Percentiles rank a stretch among this genome's conserved stretches.
phyloP scores from a whole-genome alignment of 345 rosid genomes.

The Angophora floribunda region DNA sequence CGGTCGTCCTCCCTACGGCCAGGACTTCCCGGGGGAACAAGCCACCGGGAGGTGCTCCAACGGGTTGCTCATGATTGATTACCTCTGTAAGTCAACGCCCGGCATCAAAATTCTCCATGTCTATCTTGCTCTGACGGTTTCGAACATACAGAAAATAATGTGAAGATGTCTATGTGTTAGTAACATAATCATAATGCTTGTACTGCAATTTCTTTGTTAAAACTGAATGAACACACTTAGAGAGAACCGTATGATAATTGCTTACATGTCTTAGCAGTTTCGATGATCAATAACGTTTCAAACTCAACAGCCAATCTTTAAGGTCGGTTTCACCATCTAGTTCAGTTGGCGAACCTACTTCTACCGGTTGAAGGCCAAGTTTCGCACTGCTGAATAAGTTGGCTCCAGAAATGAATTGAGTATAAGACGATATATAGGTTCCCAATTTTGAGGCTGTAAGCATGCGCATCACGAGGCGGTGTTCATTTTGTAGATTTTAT shows the following conservation, averaged over 20 bases:
- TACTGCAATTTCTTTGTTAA: background rate
- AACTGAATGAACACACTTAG: background rate
- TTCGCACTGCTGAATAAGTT: background rate
- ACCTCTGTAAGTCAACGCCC: background rate
- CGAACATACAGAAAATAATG: background rate
- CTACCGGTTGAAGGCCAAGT: background rate
- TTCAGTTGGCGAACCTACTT: background rate
- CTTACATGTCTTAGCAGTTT: background rate
- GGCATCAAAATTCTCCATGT: background rate
- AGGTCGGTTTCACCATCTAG: background rate
- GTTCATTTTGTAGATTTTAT: background rate
- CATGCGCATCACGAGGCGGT: background rate
- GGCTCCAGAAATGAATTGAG: background rate
- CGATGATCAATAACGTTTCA: background rate
- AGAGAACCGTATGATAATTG: background rate
- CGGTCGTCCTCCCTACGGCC: slow-evolving; percentile 6
- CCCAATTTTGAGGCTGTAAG: background rate
- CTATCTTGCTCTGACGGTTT: background rate
- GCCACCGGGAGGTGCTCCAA: slow-evolving; percentile 15
- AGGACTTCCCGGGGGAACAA: background rate
- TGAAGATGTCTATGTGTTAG: background rate
- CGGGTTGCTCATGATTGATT: slow-evolving; percentile 11
- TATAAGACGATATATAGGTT: background rate
- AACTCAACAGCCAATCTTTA: background rate
- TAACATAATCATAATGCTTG: background rate